Base-by-base conservation (phyloP, 495 filamentous ascomycete species). In the Xylaria flabelliformis region DNA sequence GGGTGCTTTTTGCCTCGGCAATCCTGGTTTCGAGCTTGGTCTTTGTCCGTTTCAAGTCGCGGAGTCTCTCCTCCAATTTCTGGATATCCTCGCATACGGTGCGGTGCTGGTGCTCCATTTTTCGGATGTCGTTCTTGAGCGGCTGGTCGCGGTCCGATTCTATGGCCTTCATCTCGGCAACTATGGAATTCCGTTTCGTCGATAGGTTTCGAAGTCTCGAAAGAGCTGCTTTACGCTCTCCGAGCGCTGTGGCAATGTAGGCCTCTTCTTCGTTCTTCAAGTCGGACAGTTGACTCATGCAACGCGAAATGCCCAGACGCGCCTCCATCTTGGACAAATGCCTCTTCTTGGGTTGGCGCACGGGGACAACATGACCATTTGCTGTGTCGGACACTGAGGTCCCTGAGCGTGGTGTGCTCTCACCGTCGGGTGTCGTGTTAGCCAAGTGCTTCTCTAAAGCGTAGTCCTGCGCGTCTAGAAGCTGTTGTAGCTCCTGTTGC, bases 401-500 rank as follows among this genome's bases (percentile, higher is more conserved):
- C 66, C 74, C 62, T 65, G 77, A 41, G 74, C 74, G 72, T 66
- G 80, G 68, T 56, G 67, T 61, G 8, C 10, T n/a, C 65, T 74
- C 67, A 72, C 74, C 21, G 73, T 80, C 67, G 72, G 74, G 41
- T 66, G 55, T 17, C 10, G 61, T 71, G 59, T 61, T 67, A 5
- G 48, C 69, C 46, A 79, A 65, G 24, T 79, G 82, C 82, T 29
- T 88, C 85, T 75, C 82, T 48, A 97, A 85, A 34, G 93, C 93
- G 48, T 91, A 88, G 58, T 91, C 91, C 81, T 98, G 95, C 0
- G 92, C 92, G 82, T 98, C 94, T 36, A 98, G 88, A 5, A 97
- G 82, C 34, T 83, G 77, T 79, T 98, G 95, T 5, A 98, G 85
- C 59, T 94, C 90, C 46, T 84, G 85, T 72, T 97, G 90, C 21